These are phyloP conservation scores for Leccinum barrowsii DNA, from an alignment of 768 basidiomycete genomes.

Conservation along the genomic window DNA sequence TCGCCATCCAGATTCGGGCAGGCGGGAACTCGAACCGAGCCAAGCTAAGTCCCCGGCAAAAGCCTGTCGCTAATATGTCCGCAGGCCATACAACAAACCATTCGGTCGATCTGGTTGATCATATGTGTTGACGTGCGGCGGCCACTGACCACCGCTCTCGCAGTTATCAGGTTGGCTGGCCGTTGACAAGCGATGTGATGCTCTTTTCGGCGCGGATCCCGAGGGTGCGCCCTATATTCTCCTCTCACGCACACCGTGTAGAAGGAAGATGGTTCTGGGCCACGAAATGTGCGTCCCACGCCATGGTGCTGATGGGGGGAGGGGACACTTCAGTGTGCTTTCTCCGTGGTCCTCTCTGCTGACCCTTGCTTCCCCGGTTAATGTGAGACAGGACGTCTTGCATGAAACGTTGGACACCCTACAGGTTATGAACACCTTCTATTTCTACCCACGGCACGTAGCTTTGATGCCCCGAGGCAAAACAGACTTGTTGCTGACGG, in stretches of 20 bases:
- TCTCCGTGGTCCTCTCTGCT: slow-evolving; percentile 9
- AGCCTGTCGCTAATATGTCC: slow-evolving; percentile 18
- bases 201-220: background rate
- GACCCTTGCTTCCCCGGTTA: slow-evolving; percentile 9
- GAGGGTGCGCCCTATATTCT: slow-evolving; percentile 7
- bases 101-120: slow-evolving; percentile 7
- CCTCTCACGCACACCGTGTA: slow-evolving; percentile 8
- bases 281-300: background rate
- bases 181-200: background rate
- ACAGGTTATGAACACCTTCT: slow-evolving; percentile 17
- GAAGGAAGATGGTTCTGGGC: background rate
- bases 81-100: slow-evolving; percentile 17
- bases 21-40: slow-evolving; percentile 9
- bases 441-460: slow-evolving; percentile 20
- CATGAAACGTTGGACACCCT: slow-evolving; percentile 3
- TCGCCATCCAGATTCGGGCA: slow-evolving; percentile 24
- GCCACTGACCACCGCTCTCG: slow-evolving; percentile 2
- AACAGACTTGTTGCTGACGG: background rate
- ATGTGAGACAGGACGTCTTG: slow-evolving; percentile 9
- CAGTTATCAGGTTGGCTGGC: slow-evolving; percentile 5
- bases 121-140: slow-evolving; percentile 21
- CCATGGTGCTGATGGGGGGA: slow-evolving; percentile 3
- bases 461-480: slow-evolving; percentile 16
- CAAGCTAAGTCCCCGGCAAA: slow-evolving; percentile 10
- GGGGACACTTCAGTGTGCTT: slow-evolving; percentile 2